Percentiles rank a stretch among this genome's conserved stretches.
Conservation (phyloP, 2,329 filamentous ascomycete species). For the Stachybotrys chlorohalonatus region DNA sequence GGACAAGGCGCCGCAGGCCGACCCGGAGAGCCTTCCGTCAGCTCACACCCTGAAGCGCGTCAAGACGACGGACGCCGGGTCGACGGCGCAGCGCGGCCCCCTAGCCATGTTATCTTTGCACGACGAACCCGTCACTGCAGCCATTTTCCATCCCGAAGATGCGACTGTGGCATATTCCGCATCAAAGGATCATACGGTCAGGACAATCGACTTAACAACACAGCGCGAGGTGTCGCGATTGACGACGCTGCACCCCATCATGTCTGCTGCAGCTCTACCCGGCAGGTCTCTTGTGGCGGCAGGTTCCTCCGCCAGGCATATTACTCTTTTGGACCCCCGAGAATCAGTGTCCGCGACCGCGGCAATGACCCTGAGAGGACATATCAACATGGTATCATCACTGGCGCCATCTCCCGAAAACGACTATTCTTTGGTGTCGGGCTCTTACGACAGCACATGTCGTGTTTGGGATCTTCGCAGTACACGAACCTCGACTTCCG, state of each 20-base stretch:
- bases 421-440: slow-evolving; percentile 76
- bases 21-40: slow-evolving; percentile 58
- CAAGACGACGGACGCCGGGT: slow-evolving; percentile 43
- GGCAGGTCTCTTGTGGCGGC: slow-evolving; percentile 56
- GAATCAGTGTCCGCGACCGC: slow-evolving; percentile 66
- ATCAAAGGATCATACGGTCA: slow-evolving; percentile 83
- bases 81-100: slow-evolving; percentile 65
- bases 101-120: slow-evolving; percentile 66
- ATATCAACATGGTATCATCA: slow-evolving; percentile 62
- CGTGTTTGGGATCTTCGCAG: slow-evolving; percentile 88
- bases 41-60: slow-evolving; percentile 66
- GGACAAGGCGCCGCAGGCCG: slow-evolving; percentile 64
- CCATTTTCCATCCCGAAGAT: slow-evolving; percentile 78
- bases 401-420: slow-evolving; percentile 49
- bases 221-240: slow-evolving; percentile 69
- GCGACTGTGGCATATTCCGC: slow-evolving; percentile 83
- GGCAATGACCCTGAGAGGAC: slow-evolving; percentile 85
- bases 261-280: slow-evolving; percentile 68
- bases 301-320: slow-evolving; percentile 76
- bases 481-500: slow-evolving; percentile 47
- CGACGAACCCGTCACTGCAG: slow-evolving; percentile 65
- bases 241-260: slow-evolving; percentile 73
- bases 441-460: slow-evolving; percentile 86
- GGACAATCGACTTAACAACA: slow-evolving; percentile 86
- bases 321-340: slow-evolving; percentile 88